Conservation (phyloP, 2,329 filamentous ascomycete species). For the Aspergillus calidoustus region DNA sequence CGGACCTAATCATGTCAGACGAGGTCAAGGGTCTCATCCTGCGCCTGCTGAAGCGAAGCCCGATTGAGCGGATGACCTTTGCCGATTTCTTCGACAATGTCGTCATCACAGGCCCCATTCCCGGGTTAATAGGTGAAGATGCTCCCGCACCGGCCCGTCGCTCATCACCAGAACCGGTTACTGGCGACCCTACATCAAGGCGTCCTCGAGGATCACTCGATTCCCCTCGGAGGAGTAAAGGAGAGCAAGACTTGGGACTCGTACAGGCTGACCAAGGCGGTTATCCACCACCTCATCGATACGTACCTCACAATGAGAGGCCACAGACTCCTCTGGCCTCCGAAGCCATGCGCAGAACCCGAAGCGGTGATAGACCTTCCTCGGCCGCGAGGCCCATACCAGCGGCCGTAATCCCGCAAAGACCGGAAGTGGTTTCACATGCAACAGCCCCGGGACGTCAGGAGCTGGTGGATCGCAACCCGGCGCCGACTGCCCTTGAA, state of each 20-base stretch:
- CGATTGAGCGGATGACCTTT: slow-evolving; percentile 83
- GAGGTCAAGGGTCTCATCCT: slow-evolving; percentile 83
- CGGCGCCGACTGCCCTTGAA: slow-evolving; percentile 56
- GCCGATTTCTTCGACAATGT: slow-evolving; percentile 79
- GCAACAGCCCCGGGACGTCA: slow-evolving; percentile 48
- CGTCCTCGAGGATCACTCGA: slow-evolving; percentile 23
- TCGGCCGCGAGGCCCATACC: slow-evolving; percentile 31
- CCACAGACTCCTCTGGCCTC: slow-evolving; percentile 35
- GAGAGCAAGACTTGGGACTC: slow-evolving; percentile 31
- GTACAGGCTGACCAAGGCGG: slow-evolving; percentile 27
- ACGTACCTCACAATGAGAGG: slow-evolving; percentile 36
- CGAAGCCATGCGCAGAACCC: slow-evolving; percentile 37
- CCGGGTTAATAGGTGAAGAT: slow-evolving; percentile 80
- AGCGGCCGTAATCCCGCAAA: slow-evolving; percentile 33
- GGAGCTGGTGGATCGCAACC: slow-evolving; percentile 40
- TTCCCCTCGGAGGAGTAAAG: slow-evolving; percentile 22
- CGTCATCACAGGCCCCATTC: slow-evolving; percentile 76
- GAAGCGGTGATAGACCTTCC: slow-evolving; percentile 39
- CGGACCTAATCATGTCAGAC: slow-evolving; percentile 70
- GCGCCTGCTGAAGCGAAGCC: slow-evolving; percentile 79
- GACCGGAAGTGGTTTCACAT: slow-evolving; percentile 40
- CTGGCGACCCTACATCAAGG: slow-evolving; percentile 19
- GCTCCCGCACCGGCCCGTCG: slow-evolving; percentile 44
- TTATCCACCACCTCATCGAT: slow-evolving; percentile 41
- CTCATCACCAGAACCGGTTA: slow-evolving; percentile 25